Conservation (phyloP, 108 stramenopile species). For the Fistulifera solaris region DNA sequence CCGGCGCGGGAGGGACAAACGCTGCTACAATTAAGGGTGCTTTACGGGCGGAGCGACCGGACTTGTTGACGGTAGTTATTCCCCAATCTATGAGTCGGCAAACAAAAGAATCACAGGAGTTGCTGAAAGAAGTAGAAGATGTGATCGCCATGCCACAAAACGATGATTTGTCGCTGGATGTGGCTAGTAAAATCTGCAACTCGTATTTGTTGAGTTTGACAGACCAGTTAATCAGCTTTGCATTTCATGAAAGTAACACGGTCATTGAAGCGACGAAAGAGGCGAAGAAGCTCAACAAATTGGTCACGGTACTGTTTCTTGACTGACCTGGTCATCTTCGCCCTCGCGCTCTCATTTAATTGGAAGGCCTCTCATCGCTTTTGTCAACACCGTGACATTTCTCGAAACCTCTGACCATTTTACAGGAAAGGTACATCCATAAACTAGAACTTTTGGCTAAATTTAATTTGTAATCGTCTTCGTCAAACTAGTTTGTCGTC, state of each 20-base stretch:
- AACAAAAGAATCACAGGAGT: conserved; percentile 72
- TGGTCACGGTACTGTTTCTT: conserved; percentile 82
- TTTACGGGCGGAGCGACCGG: conserved; percentile 74
- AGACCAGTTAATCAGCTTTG: conserved; percentile 89
- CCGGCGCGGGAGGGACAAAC: conserved; percentile 86
- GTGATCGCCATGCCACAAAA: conserved; percentile 80
- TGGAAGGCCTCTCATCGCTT: too few relatives aligned
- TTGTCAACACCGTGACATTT: too few relatives aligned
- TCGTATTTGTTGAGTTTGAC: conserved; percentile 79
- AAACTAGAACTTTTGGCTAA: too few relatives aligned
- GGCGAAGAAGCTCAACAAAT: conserved; percentile 79
- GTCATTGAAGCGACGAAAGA: conserved; percentile 85
- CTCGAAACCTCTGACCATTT: too few relatives aligned
- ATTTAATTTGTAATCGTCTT: too few relatives aligned
- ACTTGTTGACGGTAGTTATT: conserved; percentile 85
- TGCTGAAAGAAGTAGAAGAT: conserved; percentile 70
- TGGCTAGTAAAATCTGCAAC: conserved; percentile 87
- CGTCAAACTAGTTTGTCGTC: too few relatives aligned
- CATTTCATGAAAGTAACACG: conserved; percentile 86
- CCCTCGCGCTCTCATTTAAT: too few relatives aligned
- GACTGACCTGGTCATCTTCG: conserved; percentile 27
- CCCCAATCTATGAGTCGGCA: conserved; percentile 85
- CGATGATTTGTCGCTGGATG: conserved; percentile 73
- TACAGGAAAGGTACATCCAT: too few relatives aligned
- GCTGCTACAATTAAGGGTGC: conserved; percentile 86